Base-by-base conservation (phyloP, 192 early-diverging fungal species). In the Umbelopsis isabellina region DNA sequence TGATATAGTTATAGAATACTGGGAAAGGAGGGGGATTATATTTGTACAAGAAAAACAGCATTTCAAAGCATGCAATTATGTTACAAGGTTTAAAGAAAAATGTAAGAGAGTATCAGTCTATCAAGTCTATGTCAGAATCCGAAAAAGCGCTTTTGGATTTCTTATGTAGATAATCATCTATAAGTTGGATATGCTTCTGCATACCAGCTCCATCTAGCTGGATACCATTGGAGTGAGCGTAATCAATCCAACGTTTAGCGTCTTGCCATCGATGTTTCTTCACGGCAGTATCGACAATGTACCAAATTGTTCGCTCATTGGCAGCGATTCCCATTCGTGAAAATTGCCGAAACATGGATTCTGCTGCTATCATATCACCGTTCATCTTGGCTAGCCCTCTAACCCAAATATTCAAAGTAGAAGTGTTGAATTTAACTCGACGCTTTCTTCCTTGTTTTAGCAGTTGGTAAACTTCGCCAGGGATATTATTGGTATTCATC, bases 321-420 rank as follows among this genome's bases (percentile, higher is more conserved):
- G 69, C 52, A 11, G 44, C 16, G 2, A 78, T 47, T 1, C 47
- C 46, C n/a, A 66, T 65, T 16, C 7, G 15, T 22, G n/a, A 16
- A 23, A 76, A 61, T 45, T 61, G 48, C 3, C 47, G 5, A 1
- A 78, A 50, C 67, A 78, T 72, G 4, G 35, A 52, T 35, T 73
- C 72, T 1, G 76, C 76, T 2, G 55, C 49, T 20, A 16, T 55
- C 6, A 72, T 30, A 49, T 78, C 76, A 15, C 69, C 21, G 49
- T 69, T 67, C 20, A 78, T 70, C 55, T 70, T 30, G n/a, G 67
- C 71, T 2, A 69, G 46, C 1, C 76, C 76, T 49, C 72, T 50
- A 5, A 78, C 52, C 45, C 68, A 67, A 27, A 73, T 78, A 49
- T 78, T 78, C 25, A 78, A 35, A 16, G 76, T 78, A 6, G 66